A percentile compares a stretch with the other conserved stretches of the same genome.
phyloP scores from a whole-genome alignment of 495 filamentous ascomycete genomes.

The Articulospora tetracladia region DNA sequence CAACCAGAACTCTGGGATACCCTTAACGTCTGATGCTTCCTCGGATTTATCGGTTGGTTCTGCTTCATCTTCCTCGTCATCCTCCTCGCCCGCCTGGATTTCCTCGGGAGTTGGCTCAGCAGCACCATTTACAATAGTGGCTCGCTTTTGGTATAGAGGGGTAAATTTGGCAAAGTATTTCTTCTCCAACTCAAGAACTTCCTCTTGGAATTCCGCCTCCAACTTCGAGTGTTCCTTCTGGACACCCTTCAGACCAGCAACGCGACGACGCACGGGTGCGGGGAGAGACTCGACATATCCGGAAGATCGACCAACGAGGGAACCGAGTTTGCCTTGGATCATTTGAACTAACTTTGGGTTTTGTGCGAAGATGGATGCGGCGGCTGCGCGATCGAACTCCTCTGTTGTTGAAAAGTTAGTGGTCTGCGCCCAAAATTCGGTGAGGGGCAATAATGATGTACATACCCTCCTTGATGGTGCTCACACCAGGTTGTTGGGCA shows the following conservation, averaged over 20 bases:
- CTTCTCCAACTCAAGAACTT: conserved; percentile 96
- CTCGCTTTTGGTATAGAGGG: conserved; percentile 92
- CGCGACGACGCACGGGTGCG: conserved; percentile 80
- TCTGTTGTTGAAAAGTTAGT: conserved; percentile 50
- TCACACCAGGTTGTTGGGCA: conserved; percentile 89
- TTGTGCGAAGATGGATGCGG: conserved; percentile 87
- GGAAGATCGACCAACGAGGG: conserved; percentile 89
- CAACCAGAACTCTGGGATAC: conserved; percentile 97
- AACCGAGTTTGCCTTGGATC: conserved; percentile 94
- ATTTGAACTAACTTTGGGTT: conserved; percentile 91
- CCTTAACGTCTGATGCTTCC: conserved; percentile 45
- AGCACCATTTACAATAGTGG: conserved; percentile 86
- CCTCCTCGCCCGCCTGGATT: conserved; percentile 79
- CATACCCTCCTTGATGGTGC: conserved; percentile 96
- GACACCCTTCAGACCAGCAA: conserved; percentile 92
- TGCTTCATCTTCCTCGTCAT: conserved; percentile 63
- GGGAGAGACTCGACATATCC: conserved; percentile 98
- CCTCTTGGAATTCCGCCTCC: conserved; percentile 96
- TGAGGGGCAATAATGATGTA: conserved; percentile 27
- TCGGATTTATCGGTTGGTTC: conserved; percentile 46
- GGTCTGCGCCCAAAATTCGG: conserved; percentile 14
- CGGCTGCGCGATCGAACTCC: conserved; percentile 80
- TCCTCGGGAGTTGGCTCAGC: conserved; percentile 83
- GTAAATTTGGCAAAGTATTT: conserved; percentile 99
- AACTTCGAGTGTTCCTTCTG: conserved; percentile 99